A percentile compares a stretch with the other conserved stretches of the same genome.
phyloP scores from a whole-genome alignment of 140 eudicot genomes.

The Flaveria floridana region DNA sequence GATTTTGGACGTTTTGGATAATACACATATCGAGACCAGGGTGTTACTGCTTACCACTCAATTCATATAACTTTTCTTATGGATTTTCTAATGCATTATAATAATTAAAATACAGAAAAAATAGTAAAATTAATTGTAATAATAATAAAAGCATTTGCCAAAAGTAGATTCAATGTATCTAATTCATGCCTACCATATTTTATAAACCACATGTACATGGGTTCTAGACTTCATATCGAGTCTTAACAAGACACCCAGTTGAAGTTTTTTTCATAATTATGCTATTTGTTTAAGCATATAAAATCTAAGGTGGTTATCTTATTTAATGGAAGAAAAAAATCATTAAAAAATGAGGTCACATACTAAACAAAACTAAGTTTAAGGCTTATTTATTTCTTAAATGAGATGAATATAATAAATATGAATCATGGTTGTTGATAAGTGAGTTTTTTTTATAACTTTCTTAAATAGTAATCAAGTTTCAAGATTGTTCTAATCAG shows the following conservation, averaged over 20 bases:
- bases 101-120: neutral
- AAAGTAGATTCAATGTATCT: constrained; percentile 30
- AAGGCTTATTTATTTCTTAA: too few species aligned
- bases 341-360: too few species aligned
- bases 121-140: neutral
- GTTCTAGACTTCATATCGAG: constrained; percentile 20
- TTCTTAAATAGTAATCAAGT: too few species aligned
- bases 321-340: neutral
- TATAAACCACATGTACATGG: constrained; percentile 23
- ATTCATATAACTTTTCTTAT: neutral
- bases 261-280: neutral
- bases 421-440: too few species aligned
- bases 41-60: constrained; percentile 21
- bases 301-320: neutral
- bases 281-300: neutral
- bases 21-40: constrained; percentile 16
- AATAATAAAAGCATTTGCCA: neutral
- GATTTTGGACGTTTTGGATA: constrained; percentile 17
- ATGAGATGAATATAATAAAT: too few species aligned
- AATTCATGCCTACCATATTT: constrained; percentile 21
- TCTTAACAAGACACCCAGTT: constrained; percentile 14
- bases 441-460: too few species aligned
- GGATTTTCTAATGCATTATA: neutral
- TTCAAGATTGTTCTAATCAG: too few species aligned
- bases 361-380: too few species aligned